Evolutionary conservation across 495 filamentous ascomycete genomes (phyloP).

Genomic region (Friedmanniomyces simplex): DNA sequence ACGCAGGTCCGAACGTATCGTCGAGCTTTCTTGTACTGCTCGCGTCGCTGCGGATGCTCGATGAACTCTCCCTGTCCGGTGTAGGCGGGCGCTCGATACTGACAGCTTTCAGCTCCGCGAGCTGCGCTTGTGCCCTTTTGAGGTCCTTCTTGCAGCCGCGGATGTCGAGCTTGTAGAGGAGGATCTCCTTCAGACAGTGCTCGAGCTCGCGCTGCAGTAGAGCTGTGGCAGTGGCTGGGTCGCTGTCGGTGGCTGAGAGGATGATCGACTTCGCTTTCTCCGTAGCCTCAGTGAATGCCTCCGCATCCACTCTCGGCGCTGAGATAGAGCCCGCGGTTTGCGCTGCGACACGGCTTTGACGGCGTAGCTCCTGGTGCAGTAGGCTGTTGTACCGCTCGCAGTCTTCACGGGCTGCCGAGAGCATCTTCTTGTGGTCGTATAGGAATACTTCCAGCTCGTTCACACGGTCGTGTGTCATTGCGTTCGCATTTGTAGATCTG

Average conservation of each 20-base stretch:
- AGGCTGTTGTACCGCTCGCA: conserved; percentile 13
- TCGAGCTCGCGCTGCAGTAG: conserved; percentile 12
- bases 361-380: conserved; percentile 9
- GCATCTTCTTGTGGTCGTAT: not conserved
- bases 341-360: conserved; percentile 3
- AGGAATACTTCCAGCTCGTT: conserved; percentile 1
- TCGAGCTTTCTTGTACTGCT: not conserved
- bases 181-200: conserved; percentile 16
- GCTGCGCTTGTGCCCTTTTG: conserved; percentile 11
- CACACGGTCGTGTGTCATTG: not conserved
- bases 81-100: conserved; percentile 2
- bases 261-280: not conserved
- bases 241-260: not conserved
- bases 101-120: conserved; percentile 3
- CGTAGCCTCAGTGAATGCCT: not conserved
- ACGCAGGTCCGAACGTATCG: too few species aligned
- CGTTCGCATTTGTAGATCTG: not conserved
- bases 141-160: conserved; percentile 21
- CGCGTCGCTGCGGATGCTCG: not conserved
- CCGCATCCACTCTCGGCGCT: not conserved
- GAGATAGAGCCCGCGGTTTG: not conserved
- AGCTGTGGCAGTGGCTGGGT: not conserved
- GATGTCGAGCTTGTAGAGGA: conserved; percentile 21
- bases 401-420: not conserved
- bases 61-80: conserved; percentile 4